Conservation (phyloP, 441 rosid species). For the Brassica balearica region DNA sequence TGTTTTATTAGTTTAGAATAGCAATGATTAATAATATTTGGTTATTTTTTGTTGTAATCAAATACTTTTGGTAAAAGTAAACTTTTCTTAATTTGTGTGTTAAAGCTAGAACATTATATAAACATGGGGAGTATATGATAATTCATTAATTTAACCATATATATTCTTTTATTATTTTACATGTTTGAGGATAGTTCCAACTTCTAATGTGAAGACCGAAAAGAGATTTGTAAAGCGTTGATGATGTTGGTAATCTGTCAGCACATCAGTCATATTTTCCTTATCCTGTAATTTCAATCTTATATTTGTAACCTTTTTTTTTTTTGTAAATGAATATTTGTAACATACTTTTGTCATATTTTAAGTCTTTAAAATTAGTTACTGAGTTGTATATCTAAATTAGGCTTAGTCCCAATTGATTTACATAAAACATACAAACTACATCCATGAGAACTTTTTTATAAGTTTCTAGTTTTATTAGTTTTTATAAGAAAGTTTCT, state of each 20-base stretch:
- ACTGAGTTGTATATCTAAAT: background rate
- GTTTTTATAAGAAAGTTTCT: too few relatives aligned
- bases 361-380: background rate
- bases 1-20: too few relatives aligned
- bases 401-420: background rate
- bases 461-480: too few relatives aligned
- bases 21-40: too few relatives aligned
- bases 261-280: background rate
- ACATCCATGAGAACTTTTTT: background rate
- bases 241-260: conserved; percentile 34
- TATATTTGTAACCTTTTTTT: background rate
- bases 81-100: too few relatives aligned
- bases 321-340: background rate
- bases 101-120: too few relatives aligned
- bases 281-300: background rate
- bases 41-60: too few relatives aligned
- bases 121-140: background rate
- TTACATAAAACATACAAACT: background rate
- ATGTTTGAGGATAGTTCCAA: conserved; percentile 6
- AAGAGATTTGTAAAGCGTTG: background rate
- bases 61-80: too few relatives aligned
- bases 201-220: background rate
- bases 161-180: conserved; percentile 1
- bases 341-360: background rate
- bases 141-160: background rate